These are phyloP conservation scores for Ganoderma resinaceum DNA, from an alignment of 1,284 basidiomycete genomes.

Conservation along the genomic window DNA sequence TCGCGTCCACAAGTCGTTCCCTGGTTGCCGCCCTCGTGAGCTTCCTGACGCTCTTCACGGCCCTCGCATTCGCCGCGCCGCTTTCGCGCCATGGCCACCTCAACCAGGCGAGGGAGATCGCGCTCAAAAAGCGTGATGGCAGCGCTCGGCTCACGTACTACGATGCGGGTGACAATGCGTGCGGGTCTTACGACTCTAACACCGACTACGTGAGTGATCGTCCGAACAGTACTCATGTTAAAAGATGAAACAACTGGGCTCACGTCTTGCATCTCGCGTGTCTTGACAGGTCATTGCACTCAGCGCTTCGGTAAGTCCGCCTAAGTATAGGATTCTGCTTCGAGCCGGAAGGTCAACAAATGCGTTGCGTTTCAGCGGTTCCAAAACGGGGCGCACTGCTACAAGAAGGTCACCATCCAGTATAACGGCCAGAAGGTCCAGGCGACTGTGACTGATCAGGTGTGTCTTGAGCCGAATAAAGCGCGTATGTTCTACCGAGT, in stretches of 20 bases:
- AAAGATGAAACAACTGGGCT: neutral
- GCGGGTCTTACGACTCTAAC: conserved; percentile 42
- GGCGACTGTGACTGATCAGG: conserved; percentile 31
- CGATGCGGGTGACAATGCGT: conserved; percentile 45
- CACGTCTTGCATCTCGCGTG: neutral
- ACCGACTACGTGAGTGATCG: conserved; percentile 44
- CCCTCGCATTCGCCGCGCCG: conserved; percentile 20
- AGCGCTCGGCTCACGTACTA: conserved; percentile 44
- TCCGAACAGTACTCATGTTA: neutral
- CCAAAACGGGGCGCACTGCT: conserved; percentile 33
- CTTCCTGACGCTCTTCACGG: conserved; percentile 14
- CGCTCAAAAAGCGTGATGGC: conserved; percentile 36
- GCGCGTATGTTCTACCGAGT: neutral
- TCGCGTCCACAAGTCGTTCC: conserved; percentile 24
- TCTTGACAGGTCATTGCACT: conserved; percentile 46
- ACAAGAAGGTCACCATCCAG: conserved; percentile 28
- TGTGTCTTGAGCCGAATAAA: conserved; percentile 1
- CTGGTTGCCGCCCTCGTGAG: conserved; percentile 24
- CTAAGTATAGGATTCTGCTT: neutral
- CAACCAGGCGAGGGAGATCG: conserved; percentile 4
- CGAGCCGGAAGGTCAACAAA: neutral
- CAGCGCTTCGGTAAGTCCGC: conserved; percentile 41
- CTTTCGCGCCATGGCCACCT: neutral
- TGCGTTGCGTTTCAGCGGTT: conserved; percentile 23
- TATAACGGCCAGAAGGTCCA: conserved; percentile 34